Conservation (phyloP, 805 yeast species). For the Suhomyces pyralidae region DNA sequence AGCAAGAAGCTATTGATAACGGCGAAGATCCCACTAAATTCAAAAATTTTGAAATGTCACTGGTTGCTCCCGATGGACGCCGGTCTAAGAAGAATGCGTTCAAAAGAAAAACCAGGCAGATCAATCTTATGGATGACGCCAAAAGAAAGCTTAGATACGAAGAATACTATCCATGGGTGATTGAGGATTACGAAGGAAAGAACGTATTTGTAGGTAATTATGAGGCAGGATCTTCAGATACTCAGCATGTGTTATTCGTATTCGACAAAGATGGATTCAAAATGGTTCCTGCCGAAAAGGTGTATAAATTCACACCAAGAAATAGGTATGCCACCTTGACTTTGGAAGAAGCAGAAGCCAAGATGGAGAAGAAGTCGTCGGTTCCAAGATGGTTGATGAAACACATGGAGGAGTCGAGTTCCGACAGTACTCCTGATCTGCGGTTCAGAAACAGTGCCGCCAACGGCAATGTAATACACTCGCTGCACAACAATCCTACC, state of each 20-base stretch:
- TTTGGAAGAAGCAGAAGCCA: conserved; percentile 92
- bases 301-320: conserved; percentile 88
- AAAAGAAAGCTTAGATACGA: conserved; percentile 86
- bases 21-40: conserved; percentile 11
- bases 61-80: conserved; percentile 88
- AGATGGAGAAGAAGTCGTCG: conserved; percentile 74
- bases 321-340: conserved; percentile 92
- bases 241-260: conserved; percentile 75
- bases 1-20: conserved; percentile 13
- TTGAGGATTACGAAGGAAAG: conserved; percentile 93
- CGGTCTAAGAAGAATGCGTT: conserved; percentile 54
- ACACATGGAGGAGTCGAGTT: conserved; percentile 64
- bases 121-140: conserved; percentile 74
- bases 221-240: conserved; percentile 84
- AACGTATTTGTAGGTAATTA: conserved; percentile 95
- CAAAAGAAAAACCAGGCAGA: conserved; percentile 82
- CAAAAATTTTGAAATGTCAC: conserved; percentile 47
- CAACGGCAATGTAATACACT: conserved; percentile 7
- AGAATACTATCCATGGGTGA: conserved; percentile 96
- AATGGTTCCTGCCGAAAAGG: conserved; percentile 93
- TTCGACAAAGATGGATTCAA: conserved; percentile 86
- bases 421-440: conserved; percentile 45
- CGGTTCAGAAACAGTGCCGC: conserved; percentile 37
- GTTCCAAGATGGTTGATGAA: conserved; percentile 96
- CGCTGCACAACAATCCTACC: neutral